A percentile compares a stretch with the other conserved stretches of the same genome.
phyloP scores from a whole-genome alignment of 305 asterid species.

The Solanum hybrid region DNA sequence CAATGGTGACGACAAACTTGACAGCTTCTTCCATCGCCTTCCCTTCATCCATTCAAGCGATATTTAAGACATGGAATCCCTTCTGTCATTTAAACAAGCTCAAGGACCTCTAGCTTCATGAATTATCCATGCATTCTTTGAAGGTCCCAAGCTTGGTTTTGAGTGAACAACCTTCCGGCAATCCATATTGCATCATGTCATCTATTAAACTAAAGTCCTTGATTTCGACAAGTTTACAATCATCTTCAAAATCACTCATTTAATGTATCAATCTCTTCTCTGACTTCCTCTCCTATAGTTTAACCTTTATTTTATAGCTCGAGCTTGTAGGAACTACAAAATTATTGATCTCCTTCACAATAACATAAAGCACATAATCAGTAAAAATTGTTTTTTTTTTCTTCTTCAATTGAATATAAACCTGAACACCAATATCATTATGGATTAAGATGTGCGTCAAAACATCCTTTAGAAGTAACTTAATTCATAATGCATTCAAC shows the following conservation, averaged over 20 bases:
- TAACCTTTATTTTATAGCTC: neutral
- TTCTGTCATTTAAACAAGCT: neutral
- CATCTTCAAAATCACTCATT: neutral
- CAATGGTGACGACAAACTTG: neutral
- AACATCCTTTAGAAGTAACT: neutral
- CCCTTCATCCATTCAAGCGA: neutral
- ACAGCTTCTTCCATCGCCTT: neutral
- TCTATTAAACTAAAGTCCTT: neutral
- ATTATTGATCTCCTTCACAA: neutral
- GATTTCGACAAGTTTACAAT: neutral
- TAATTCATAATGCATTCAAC: neutral
- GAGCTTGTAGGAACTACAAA: neutral
- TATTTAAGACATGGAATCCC: neutral
- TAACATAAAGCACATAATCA: neutral
- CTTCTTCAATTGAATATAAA: neutral
- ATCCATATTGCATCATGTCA: neutral
- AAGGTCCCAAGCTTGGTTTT: neutral
- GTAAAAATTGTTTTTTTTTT: neutral
- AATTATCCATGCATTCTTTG: neutral
- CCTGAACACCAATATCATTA: neutral
- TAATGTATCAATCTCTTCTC: neutral
- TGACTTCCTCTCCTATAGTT: no score
- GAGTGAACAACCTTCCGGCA: neutral
- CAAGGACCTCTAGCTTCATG: neutral
- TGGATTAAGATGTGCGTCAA: neutral